Percentiles rank a stretch among this genome's conserved stretches.
Evolutionary conservation across 352 stramenopile species (phyloP).

Genomic region (Elongisporangium senticosum): DNA sequence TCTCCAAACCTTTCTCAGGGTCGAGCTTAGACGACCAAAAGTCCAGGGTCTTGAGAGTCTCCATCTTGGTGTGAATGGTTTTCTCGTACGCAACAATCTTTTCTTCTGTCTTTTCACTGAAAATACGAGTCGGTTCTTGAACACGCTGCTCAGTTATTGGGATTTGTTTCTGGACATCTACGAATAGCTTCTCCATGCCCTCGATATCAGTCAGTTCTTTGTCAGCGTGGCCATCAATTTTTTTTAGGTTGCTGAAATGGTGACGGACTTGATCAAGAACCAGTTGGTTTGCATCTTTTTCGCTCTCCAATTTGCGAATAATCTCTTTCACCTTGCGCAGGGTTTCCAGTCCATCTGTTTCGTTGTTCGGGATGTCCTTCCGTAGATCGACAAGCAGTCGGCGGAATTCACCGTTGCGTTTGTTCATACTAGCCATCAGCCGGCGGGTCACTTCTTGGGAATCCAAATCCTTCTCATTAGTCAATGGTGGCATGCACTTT

Average conservation of each 20-base stretch:
- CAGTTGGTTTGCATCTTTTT: conserved; percentile 62
- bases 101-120: conserved; percentile 90
- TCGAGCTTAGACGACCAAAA: conserved; percentile 83
- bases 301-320: conserved; percentile 66
- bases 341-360: conserved; percentile 71
- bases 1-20: conserved; percentile 72
- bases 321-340: conserved; percentile 84
- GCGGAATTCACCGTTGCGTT: conserved; percentile 77
- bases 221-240: conserved; percentile 71
- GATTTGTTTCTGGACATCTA: conserved; percentile 76
- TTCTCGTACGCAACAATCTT: conserved; percentile 92
- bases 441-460: conserved; percentile 63
- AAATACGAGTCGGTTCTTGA: conserved; percentile 77
- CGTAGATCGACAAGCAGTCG: conserved; percentile 72
- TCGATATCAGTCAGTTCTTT: conserved; percentile 81
- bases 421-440: conserved; percentile 81
- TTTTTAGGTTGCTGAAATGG: conserved; percentile 77
- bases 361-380: conserved; percentile 80
- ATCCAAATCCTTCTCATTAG: conserved; percentile 67
- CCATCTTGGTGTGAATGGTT: conserved; percentile 78
- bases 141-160: conserved; percentile 68
- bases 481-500: conserved; percentile 67
- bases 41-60: conserved; percentile 74
- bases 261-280: conserved; percentile 76
- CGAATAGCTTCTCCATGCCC: conserved; percentile 78